Conservation (phyloP, 2,329 filamentous ascomycete genomes). For the Phoma herbarum region DNA sequence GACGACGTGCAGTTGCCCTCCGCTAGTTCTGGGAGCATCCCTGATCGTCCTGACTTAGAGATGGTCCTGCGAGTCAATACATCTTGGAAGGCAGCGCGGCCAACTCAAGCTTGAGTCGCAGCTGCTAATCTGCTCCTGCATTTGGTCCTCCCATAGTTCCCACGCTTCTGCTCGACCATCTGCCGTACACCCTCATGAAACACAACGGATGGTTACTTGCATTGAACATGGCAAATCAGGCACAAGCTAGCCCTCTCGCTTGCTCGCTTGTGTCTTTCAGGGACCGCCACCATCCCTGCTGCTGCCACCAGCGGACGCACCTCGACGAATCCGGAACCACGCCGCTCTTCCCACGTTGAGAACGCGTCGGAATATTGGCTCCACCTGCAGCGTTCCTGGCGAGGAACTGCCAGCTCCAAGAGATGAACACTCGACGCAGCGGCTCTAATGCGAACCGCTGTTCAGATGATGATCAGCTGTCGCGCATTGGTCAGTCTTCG, state of each 20-base stretch:
- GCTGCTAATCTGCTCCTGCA: constrained; percentile 4
- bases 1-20: constrained; percentile 14
- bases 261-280: constrained; percentile 8
- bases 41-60: constrained; percentile 1
- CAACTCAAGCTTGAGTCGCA: constrained; percentile 13
- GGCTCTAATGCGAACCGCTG: constrained; percentile 1
- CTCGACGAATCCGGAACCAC: constrained; percentile 8
- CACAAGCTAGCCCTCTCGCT: constrained; percentile 9
- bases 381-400: constrained; percentile 16
- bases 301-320: constrained; percentile 4
- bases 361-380: constrained; percentile 12
- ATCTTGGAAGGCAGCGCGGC: constrained; percentile 5
- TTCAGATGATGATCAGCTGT: constrained; percentile 1
- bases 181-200: constrained; percentile 21
- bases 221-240: constrained; percentile 3
- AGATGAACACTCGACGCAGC: constrained; percentile 11
- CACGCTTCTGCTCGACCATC: constrained; percentile 16
- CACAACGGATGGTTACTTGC: constrained; percentile 1
- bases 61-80: constrained; percentile 6
- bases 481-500: background rate
- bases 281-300: constrained; percentile 14
- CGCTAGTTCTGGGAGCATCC: constrained; percentile 5
- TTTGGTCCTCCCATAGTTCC: background rate
- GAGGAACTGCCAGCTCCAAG: constrained; percentile 13
- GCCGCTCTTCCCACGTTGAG: background rate